These are phyloP conservation scores for Rhodotorula taiwanensis DNA, from an alignment of 768 basidiomycete species.

Conservation along the genomic window DNA sequence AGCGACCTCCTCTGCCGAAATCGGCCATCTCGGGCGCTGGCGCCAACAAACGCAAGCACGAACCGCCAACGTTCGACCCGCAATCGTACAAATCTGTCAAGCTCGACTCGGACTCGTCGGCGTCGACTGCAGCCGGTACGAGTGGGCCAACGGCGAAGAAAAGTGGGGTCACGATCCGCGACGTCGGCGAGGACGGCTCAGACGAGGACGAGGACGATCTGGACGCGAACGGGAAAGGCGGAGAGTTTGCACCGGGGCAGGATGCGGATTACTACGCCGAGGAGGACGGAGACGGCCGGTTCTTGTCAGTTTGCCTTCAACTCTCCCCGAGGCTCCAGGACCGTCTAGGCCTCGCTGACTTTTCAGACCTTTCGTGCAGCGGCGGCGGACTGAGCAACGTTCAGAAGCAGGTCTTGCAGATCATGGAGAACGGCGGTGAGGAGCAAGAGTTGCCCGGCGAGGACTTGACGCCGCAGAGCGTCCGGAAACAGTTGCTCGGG, in stretches of 20 bases:
- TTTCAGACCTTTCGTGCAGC: conserved; percentile 57
- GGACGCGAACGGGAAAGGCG: conserved; percentile 38
- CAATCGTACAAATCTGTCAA: conserved; percentile 22
- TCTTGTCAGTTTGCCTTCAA: too few relatives aligned
- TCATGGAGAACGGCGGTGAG: conserved; percentile 68
- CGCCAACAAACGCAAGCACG: conserved; percentile 37
- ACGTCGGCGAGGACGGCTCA: conserved; percentile 53
- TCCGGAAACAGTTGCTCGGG: conserved; percentile 65
- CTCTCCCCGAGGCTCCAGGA: too few relatives aligned
- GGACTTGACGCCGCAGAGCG: conserved; percentile 54
- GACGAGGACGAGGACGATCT: conserved; percentile 50
- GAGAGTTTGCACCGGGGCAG: conserved; percentile 68
- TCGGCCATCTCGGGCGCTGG: conserved; percentile 6
- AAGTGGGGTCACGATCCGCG: conserved; percentile 43
- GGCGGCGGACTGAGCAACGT: conserved; percentile 86
- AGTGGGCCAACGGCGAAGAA: conserved; percentile 11
- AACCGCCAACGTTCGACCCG: conserved; percentile 32
- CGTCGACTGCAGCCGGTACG: not conserved
- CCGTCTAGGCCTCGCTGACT: conserved; percentile 49
- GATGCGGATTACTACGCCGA: conserved; percentile 86
- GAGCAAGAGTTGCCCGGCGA: conserved; percentile 44
- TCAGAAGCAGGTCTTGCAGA: conserved; percentile 91
- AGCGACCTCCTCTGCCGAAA: conserved; percentile 28
- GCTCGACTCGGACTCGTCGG: conserved; percentile 20
- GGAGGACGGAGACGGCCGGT: conserved; percentile 51